Conservation (phyloP, 164 flowering plant genomes). For the Aristolochia contorta region DNA sequence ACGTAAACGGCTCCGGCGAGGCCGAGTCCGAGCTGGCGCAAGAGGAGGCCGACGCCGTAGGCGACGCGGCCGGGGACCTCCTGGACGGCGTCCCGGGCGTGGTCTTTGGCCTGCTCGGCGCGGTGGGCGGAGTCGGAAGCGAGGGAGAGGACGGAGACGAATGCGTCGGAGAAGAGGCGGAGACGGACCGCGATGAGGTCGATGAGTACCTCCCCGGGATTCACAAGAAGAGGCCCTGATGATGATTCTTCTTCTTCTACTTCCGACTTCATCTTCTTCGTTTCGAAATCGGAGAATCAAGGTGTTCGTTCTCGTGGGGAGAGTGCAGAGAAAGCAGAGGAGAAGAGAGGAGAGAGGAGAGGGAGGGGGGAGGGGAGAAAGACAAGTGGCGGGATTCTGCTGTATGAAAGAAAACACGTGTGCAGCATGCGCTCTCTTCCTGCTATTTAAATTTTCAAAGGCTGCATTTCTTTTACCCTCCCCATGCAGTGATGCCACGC, state of each 20-base stretch:
- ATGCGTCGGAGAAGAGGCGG: conserved; percentile 29
- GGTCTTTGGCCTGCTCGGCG: conserved; percentile 16
- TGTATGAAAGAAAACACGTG: too few species aligned
- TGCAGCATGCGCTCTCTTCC: too few species aligned
- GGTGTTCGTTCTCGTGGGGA: too few species aligned
- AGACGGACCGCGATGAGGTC: conserved; percentile 22
- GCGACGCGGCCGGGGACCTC: conserved; percentile 19
- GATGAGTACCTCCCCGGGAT: conserved; percentile 22
- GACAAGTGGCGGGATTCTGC: background rate
- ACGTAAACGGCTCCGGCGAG: conserved; percentile 37
- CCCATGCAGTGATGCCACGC: too few species aligned
- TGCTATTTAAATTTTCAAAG: too few species aligned
- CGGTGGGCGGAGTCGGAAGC: conserved; percentile 24
- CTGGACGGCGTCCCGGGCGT: conserved; percentile 11
- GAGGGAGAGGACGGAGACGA: conserved; percentile 15
- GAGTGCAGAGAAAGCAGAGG: background rate
- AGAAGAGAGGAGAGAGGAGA: background rate
- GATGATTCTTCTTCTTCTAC: background rate
- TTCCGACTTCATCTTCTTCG: background rate
- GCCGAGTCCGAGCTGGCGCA: conserved; percentile 38
- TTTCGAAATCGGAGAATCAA: too few species aligned
- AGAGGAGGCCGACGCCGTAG: conserved; percentile 14
- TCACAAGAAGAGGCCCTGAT: conserved; percentile 14
- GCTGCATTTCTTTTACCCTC: too few species aligned
- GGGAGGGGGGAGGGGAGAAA: too few species aligned